Conservation (phyloP, 2,329 filamentous ascomycete genomes). For the Aspergillus japonicus region DNA sequence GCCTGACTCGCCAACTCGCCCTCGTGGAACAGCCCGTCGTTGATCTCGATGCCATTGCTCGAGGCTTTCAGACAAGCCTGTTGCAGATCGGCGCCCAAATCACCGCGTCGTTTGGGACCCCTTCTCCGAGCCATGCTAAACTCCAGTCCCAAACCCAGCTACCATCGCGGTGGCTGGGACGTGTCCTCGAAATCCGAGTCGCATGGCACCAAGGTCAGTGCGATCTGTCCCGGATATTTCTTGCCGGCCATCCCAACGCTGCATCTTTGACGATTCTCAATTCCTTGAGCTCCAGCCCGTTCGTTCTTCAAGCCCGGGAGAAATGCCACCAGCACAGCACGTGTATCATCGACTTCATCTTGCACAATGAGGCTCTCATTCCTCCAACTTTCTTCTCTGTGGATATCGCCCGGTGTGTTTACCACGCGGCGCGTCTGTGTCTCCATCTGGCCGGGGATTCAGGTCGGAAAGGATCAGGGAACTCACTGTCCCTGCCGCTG, state of each 20-base stretch:
- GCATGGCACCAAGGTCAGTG: background rate
- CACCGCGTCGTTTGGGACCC: background rate
- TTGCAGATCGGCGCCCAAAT: background rate
- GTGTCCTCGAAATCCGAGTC: background rate
- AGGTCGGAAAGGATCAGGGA: background rate
- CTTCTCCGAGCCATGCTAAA: background rate
- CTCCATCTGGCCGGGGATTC: background rate
- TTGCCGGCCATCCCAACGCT: background rate
- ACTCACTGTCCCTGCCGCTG: too few relatives aligned
- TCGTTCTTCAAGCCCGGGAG: background rate
- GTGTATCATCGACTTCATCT: background rate
- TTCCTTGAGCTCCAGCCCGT: background rate
- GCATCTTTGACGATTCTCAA: background rate
- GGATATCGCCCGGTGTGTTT: constrained; percentile 1
- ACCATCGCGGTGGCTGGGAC: background rate
- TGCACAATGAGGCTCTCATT: background rate
- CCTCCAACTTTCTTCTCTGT: background rate
- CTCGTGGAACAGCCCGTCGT: background rate
- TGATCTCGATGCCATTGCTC: background rate
- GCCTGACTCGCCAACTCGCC: background rate
- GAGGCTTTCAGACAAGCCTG: background rate
- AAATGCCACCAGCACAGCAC: constrained; percentile 4
- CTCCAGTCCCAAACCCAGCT: background rate
- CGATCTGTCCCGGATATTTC: background rate
- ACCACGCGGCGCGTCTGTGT: background rate